Percentiles rank a stretch among this genome's conserved stretches.
Conservation (phyloP, 345 rosid genomes). For the Rubroshorea leprosula region DNA sequence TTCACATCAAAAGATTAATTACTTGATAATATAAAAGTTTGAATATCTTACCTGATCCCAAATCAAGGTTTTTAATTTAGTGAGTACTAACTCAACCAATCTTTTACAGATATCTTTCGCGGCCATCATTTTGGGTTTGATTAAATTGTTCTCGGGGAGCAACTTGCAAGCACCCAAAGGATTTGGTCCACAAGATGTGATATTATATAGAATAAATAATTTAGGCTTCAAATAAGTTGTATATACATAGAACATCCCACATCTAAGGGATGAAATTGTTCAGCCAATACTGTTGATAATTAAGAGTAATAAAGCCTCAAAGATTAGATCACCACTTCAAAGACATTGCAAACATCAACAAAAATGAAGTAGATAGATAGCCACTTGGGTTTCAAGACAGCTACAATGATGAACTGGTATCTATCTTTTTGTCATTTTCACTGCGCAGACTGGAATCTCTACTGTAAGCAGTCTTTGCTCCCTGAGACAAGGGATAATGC, state of each 20-base stretch:
- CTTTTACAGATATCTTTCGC: no score
- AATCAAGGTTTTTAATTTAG: no score
- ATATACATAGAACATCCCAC: not conserved
- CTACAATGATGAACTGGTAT: slow-evolving; percentile 30
- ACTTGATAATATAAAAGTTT: no score
- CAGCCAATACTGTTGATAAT: not conserved
- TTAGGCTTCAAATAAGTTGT: not conserved
- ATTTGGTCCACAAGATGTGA: not conserved
- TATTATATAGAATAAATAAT: not conserved
- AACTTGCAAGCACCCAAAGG: not conserved
- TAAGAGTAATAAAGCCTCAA: not conserved
- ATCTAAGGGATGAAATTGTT: not conserved
- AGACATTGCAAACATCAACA: not conserved
- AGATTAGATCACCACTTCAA: slow-evolving; percentile 1
- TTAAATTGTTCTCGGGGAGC: not conserved
- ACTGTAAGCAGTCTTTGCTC: slow-evolving; percentile 62
- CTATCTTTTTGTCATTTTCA: slow-evolving; percentile 29
- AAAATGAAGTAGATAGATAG: not conserved
- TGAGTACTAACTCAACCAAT: no score
- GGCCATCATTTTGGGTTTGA: no score
- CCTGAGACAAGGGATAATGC: slow-evolving; percentile 42
- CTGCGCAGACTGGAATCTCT: slow-evolving; percentile 79
- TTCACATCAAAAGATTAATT: no score
- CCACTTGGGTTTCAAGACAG: not conserved
- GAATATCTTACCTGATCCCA: no score